Conservation (phyloP, 495 filamentous ascomycete species). For the Hypomontagnella submonticulosa region DNA sequence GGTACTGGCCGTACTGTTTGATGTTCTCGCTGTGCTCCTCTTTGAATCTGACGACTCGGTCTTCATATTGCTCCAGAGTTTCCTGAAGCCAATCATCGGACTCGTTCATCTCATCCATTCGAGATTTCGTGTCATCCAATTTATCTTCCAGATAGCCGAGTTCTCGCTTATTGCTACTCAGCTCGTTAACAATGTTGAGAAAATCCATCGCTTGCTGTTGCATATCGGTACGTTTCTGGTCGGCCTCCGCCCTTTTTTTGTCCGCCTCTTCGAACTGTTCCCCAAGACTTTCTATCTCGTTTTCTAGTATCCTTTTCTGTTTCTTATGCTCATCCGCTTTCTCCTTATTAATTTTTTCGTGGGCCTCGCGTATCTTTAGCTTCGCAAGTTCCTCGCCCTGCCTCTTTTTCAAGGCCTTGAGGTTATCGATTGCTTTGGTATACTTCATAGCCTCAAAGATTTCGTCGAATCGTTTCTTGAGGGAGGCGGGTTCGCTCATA, state of each 20-base stretch:
- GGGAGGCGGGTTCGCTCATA: conserved; percentile 83
- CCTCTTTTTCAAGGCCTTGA: conserved; percentile 84
- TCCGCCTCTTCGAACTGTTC: conserved; percentile 66
- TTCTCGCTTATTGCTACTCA: conserved; percentile 80
- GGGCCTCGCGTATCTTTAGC: conserved; percentile 75
- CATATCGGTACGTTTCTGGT: conserved; percentile 56
- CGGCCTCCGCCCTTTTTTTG: conserved; percentile 56
- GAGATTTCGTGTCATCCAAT: conserved; percentile 72
- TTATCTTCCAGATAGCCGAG: conserved; percentile 66
- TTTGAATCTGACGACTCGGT: conserved; percentile 71
- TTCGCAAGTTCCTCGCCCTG: conserved; percentile 78
- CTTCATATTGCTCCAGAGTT: conserved; percentile 83
- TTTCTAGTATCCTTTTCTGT: conserved; percentile 68
- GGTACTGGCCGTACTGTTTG: conserved; percentile 70
- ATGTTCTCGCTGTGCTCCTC: conserved; percentile 71
- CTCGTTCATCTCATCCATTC: conserved; percentile 79
- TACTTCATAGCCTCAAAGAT: conserved; percentile 98
- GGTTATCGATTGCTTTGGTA: conserved; percentile 95
- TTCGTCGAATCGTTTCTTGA: conserved; percentile 96
- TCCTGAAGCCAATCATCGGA: conserved; percentile 80
- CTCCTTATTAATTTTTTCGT: conserved; percentile 86
- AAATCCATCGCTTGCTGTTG: conserved; percentile 58
- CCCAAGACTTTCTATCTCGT: conserved; percentile 77
- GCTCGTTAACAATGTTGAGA: conserved; percentile 67
- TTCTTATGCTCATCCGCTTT: conserved; percentile 78